These are phyloP conservation scores for Sporothrix euskadiensis DNA, from an alignment of 2,329 filamentous ascomycete genomes.

Conservation along the genomic window DNA sequence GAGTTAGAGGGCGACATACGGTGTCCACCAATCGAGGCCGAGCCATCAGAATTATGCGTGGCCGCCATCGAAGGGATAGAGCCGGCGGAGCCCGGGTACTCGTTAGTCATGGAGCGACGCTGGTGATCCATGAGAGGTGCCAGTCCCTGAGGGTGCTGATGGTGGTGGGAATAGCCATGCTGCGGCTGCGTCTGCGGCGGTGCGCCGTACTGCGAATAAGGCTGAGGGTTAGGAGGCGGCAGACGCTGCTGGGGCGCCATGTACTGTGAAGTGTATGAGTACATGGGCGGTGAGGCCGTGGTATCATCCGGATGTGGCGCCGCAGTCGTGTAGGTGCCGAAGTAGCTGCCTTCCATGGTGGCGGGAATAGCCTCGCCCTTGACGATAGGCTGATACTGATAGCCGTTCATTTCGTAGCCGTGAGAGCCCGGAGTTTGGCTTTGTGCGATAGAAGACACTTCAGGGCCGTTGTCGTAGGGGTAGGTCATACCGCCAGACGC, in stretches of 20 bases:
- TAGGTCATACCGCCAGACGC: background rate
- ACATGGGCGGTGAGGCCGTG: background rate
- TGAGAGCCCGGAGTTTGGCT: background rate
- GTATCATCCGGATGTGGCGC: background rate
- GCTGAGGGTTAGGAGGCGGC: background rate
- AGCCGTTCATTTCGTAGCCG: background rate
- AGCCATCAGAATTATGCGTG: background rate
- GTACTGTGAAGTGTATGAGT: background rate
- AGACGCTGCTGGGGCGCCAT: background rate
- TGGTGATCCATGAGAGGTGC: background rate
- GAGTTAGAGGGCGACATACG: background rate
- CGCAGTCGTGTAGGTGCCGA: background rate
- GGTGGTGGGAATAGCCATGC: background rate
- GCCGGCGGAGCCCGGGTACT: background rate
- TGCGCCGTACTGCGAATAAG: background rate
- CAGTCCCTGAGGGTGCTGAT: background rate
- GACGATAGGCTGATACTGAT: background rate
- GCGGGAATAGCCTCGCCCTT: background rate
- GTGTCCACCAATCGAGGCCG: background rate
- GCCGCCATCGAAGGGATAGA: background rate
- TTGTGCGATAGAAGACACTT: background rate
- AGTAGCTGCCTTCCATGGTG: constrained; percentile 6
- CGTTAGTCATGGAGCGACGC: background rate
- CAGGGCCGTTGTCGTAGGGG: background rate
- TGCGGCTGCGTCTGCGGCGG: constrained; percentile 1